Evolutionary conservation across 495 filamentous ascomycete species (phyloP).

Genomic region (Jackrogersella multiformis): DNA sequence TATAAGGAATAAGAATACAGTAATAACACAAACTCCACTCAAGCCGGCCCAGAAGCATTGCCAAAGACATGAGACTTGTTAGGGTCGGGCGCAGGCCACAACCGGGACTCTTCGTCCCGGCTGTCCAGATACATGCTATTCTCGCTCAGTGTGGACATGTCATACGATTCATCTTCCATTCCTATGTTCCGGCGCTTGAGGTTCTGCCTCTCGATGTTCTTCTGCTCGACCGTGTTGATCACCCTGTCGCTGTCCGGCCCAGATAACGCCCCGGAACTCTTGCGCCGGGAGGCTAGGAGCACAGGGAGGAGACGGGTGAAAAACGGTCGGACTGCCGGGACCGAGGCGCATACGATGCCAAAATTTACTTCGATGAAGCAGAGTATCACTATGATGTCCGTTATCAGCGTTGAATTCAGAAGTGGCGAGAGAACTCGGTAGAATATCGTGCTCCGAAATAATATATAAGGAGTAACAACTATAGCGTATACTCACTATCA

Average conservation of each 20-base stretch:
- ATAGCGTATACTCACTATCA: conserved; percentile 25
- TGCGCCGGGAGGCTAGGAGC: conserved; percentile 39
- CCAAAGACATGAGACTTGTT: not conserved
- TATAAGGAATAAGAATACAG: conserved; percentile 6
- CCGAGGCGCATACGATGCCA: conserved; percentile 61
- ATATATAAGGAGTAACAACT: not conserved
- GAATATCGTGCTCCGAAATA: too few relatives aligned
- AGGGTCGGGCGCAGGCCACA: conserved; percentile 12
- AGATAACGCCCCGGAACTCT: conserved; percentile 10
- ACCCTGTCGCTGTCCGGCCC: conserved; percentile 6
- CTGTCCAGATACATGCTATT: conserved; percentile 6
- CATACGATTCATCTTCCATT: conserved; percentile 17
- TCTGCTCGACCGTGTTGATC: conserved; percentile 16
- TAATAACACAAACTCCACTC: not conserved
- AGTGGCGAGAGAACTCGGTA: too few relatives aligned
- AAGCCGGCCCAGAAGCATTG: not conserved
- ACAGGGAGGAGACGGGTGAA: conserved; percentile 50
- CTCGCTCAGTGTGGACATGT: conserved; percentile 16
- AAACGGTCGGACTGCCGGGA: conserved; percentile 57
- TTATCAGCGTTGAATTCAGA: too few relatives aligned
- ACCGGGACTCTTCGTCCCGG: conserved; percentile 21
- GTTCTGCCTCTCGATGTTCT: conserved; percentile 19
- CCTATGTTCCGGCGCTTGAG: conserved; percentile 20
- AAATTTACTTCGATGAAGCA: conserved; percentile 62
- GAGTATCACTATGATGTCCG: conserved; percentile 49